Evolutionary conservation across 495 filamentous ascomycete species (phyloP), one percentile per base, ranked within the genome.

Genomic region (Lentithecium fluviatile): DNA sequence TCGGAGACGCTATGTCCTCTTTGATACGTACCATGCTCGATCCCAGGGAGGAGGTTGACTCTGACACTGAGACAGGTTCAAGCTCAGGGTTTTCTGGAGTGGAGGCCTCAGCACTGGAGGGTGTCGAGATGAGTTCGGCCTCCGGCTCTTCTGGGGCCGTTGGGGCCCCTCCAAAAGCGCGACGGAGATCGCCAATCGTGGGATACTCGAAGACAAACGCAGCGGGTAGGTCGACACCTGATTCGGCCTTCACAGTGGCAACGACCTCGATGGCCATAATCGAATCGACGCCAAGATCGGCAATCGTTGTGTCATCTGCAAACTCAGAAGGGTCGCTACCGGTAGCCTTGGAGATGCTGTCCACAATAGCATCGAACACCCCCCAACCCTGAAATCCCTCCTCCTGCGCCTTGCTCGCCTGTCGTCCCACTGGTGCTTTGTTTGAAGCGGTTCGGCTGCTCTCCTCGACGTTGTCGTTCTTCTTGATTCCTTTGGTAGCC

Each of bases 261-360:
- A 51, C n/a, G 45, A 52, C 24, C 36, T 50, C 47, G 24, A 59
- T 52, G 56, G 2, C 20, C 45, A 59, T 50, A n/a, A 59, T 50
- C 1, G 45, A 50, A 32, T 59, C 56, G 6, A 59, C 47, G 23
- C 56, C 56, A 13, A 59, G 15, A 6, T 50, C 45, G 12, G 45
- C 56, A 29, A 59, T 12, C 36, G 15, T 1, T 1, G 47, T 52
- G 11, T 46, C 23, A 15, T 46, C 40, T 2, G 1, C 23, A 11
- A 59, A 21, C 26, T 50, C 56, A 23, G 45, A 50, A 21, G 34
- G 20, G 47, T 59, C 45, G 20, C 20, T 42, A 37, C 56, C 56
- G 8, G 47, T 50, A 11, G 23, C 6, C n/a, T 7, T 37, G 46
- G 13, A 8, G 51, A 54, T 21, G 51, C n/a, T 54, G 32, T 2